These are phyloP conservation scores for Grosmannia clavigera DNA, from an alignment of 2,329 filamentous ascomycete species.

Conservation along the genomic window DNA sequence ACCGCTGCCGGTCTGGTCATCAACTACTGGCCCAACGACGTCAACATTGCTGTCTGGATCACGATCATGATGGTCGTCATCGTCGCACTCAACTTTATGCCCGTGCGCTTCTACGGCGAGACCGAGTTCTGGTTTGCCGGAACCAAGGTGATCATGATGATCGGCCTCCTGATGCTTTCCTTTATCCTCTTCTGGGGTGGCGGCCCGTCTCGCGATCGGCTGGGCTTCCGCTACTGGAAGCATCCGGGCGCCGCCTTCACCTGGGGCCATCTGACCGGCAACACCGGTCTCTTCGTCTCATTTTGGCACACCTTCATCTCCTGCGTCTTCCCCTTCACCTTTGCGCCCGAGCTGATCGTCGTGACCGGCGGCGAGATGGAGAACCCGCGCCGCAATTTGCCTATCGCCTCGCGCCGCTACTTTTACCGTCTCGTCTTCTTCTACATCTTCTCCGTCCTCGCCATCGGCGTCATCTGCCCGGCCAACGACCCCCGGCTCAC, in stretches of 20 bases:
- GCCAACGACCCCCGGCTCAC: slow-evolving; percentile 20
- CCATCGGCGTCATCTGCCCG: slow-evolving; percentile 17
- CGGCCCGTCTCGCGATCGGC: neutral
- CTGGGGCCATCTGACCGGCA: slow-evolving; percentile 22
- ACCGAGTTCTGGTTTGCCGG: slow-evolving; percentile 9
- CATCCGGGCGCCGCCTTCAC: slow-evolving; percentile 29
- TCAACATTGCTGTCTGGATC: slow-evolving; percentile 40
- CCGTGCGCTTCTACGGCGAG: slow-evolving; percentile 10
- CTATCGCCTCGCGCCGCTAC: slow-evolving; percentile 58
- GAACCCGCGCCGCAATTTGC: slow-evolving; percentile 62
- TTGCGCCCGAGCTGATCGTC: slow-evolving; percentile 38
- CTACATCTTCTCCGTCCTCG: slow-evolving; percentile 19
- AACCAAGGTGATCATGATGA: slow-evolving; percentile 33
- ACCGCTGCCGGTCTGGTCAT: slow-evolving; percentile 45
- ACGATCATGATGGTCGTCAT: slow-evolving; percentile 7
- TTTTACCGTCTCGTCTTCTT: slow-evolving; percentile 20
- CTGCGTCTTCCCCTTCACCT: slow-evolving; percentile 35
- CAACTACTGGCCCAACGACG: slow-evolving; percentile 37
- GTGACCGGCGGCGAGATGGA: slow-evolving; percentile 50
- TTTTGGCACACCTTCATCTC: slow-evolving; percentile 29
- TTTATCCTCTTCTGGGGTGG: slow-evolving; percentile 32
- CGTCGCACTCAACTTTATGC: slow-evolving; percentile 2
- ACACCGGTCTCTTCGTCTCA: slow-evolving; percentile 26
- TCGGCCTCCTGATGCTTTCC: slow-evolving; percentile 24
- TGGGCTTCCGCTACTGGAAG: slow-evolving; percentile 11